Evolutionary conservation across 345 rosid species (phyloP).

Genomic region (Cardiospermum halicacabum): DNA sequence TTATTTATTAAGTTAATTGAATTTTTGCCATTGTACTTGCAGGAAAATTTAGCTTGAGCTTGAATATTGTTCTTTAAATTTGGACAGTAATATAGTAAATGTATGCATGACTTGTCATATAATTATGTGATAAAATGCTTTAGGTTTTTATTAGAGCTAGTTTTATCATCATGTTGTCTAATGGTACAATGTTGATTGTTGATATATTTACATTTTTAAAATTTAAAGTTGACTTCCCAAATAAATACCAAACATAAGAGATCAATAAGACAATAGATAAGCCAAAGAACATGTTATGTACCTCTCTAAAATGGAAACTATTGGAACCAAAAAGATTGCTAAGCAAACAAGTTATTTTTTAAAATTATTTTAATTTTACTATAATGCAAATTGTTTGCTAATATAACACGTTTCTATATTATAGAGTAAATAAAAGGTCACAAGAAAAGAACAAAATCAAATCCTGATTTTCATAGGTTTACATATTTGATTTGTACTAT

Average conservation of each 20-base stretch:
- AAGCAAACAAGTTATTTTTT: constrained; percentile 9
- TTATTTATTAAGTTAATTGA: too few species aligned
- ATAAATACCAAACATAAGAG: neutral
- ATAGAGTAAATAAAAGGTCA: neutral
- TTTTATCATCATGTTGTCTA: neutral
- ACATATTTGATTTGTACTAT: neutral
- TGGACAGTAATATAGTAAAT: constrained; percentile 14
- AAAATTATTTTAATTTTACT: too few species aligned
- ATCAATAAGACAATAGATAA: neutral
- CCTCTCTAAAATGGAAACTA: constrained; percentile 7
- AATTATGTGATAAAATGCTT: neutral
- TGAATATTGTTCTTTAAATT: constrained; percentile 27
- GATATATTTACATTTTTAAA: too few species aligned
- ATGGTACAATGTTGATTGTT: too few species aligned
- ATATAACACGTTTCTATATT: neutral
- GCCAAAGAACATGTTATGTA: constrained; percentile 13
- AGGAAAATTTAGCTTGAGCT: constrained; percentile 10
- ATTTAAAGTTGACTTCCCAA: neutral
- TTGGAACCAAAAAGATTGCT: constrained; percentile 17
- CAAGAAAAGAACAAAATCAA: constrained; percentile 3
- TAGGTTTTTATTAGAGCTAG: neutral
- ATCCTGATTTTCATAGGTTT: neutral
- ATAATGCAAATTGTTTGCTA: too few species aligned
- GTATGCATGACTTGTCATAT: constrained; percentile 19
- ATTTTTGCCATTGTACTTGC: constrained; percentile 2